phyloP scores from a whole-genome alignment of 176 grass and related monocot species.

The Lolium perenne region DNA sequence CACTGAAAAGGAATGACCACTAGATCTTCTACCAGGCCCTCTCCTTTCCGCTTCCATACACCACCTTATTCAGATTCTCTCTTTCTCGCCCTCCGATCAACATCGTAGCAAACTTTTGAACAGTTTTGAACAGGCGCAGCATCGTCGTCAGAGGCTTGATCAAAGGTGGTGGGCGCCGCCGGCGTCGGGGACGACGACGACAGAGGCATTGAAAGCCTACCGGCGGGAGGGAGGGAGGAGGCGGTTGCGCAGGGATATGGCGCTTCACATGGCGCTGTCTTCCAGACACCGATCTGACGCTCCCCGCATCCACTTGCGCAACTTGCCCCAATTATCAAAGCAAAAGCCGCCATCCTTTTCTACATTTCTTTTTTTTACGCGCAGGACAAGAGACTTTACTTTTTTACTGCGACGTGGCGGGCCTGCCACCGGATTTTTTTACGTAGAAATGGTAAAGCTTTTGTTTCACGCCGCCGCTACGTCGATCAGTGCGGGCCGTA shows the following conservation, averaged over 20 bases:
- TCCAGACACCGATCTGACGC: conserved; percentile 36
- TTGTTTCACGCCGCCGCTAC: neutral
- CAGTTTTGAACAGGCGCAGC: neutral
- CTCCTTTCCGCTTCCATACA: neutral
- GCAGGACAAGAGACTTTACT: neutral
- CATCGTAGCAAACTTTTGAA: neutral
- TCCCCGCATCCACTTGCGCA: conserved; percentile 47
- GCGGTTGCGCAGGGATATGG: conserved; percentile 24
- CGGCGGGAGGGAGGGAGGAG: neutral
- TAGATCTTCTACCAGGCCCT: conserved; percentile 1
- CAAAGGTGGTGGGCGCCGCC: conserved; percentile 17
- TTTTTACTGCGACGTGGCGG: neutral
- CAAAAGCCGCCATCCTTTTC: conserved; percentile 31
- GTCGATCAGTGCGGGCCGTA: neutral
- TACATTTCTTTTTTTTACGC: neutral
- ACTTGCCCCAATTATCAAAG: conserved; percentile 53
- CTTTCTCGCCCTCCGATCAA: neutral
- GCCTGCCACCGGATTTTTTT: neutral
- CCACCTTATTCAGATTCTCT: conserved; percentile 30
- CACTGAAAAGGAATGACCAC: conserved; percentile 27
- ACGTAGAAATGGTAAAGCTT: neutral
- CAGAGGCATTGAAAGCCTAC: conserved; percentile 19
- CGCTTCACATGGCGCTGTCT: conserved; percentile 53
- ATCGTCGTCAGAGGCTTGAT: neutral
- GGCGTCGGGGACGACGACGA: conserved; percentile 10